Evolutionary conservation across 345 rosid genomes (phyloP).

Genomic region (Heritiera fomes): DNA sequence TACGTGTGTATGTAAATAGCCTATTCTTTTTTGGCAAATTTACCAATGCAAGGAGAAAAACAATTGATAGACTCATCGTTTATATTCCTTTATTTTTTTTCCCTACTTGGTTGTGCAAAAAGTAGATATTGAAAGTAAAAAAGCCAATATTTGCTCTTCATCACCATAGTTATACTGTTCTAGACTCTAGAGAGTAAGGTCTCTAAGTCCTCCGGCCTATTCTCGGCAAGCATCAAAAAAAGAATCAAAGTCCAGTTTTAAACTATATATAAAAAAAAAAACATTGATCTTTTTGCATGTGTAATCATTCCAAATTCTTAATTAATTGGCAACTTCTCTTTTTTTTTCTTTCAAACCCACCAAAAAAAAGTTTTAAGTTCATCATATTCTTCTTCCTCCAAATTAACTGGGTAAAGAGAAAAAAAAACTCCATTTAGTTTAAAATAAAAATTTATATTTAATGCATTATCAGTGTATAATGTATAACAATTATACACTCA

Average conservation of each 20-base stretch:
- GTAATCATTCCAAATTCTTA: slow-evolving; percentile 14
- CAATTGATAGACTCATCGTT: not conserved
- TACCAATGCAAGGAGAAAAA: not conserved
- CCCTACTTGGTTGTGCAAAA: not conserved
- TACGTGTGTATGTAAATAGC: too few species aligned
- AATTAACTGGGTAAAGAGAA: not conserved
- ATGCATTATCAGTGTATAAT: too few species aligned
- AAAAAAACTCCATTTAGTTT: not conserved
- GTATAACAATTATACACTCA: too few species aligned
- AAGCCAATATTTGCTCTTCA: not conserved
- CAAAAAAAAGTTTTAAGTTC: not conserved
- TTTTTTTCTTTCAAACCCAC: not conserved
- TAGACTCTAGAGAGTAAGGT: not conserved
- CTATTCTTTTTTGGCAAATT: too few species aligned
- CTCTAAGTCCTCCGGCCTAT: not conserved
- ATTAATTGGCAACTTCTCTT: slow-evolving; percentile 7
- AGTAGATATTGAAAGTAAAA: not conserved
- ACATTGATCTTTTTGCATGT: not conserved
- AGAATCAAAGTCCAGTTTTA: not conserved
- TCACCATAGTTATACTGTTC: not conserved
- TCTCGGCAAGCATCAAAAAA: not conserved
- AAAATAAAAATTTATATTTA: not conserved
- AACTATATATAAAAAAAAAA: not conserved
- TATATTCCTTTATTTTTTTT: not conserved
- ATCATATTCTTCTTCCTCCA: not conserved